A percentile compares a stretch with the other conserved stretches of the same genome.
phyloP scores from a whole-genome alignment of 208 protist genomes.

The Herpetomonas tarakana region DNA sequence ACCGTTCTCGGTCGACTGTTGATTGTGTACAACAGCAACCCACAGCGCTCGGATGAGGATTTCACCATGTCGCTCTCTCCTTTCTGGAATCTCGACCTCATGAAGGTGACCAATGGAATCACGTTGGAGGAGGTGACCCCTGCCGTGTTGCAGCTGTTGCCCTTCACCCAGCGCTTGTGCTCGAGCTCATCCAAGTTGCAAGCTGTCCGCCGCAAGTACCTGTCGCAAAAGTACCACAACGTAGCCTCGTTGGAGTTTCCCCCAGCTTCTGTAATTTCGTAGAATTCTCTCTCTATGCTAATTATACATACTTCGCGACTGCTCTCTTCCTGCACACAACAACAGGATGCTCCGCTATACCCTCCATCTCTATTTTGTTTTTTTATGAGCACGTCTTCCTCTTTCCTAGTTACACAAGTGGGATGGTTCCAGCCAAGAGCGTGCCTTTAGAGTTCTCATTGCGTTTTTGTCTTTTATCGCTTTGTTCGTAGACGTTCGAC shows the following conservation, averaged over 20 bases:
- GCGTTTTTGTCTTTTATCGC: no score
- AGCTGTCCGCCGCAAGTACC: slow-evolving; percentile 62
- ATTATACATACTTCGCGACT: no score
- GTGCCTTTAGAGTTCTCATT: no score
- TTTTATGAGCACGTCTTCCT: no score
- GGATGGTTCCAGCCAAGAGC: no score
- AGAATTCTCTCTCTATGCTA: not conserved
- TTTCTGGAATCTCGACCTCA: slow-evolving; percentile 50
- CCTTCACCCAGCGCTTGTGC: slow-evolving; percentile 49
- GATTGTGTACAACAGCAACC: slow-evolving; percentile 27
- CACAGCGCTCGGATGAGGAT: slow-evolving; percentile 6
- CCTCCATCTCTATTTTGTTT: no score
- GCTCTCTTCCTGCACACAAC: no score
- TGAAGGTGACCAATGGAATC: slow-evolving; percentile 31
- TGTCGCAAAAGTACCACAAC: slow-evolving; percentile 32
- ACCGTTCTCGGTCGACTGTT: slow-evolving; percentile 54
- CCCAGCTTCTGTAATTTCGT: slow-evolving; percentile 15
- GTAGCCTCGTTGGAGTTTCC: slow-evolving; percentile 57
- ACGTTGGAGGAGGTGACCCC: slow-evolving; percentile 36
- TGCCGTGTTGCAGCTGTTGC: slow-evolving; percentile 45
- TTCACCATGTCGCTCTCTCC: slow-evolving; percentile 13
- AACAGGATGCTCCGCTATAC: no score
- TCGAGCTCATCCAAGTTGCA: slow-evolving; percentile 53
- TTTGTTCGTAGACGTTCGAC: no score
- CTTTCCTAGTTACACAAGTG: no score